Conservation (phyloP, 306 rosid genomes). For the Mimosa bimucronata region DNA sequence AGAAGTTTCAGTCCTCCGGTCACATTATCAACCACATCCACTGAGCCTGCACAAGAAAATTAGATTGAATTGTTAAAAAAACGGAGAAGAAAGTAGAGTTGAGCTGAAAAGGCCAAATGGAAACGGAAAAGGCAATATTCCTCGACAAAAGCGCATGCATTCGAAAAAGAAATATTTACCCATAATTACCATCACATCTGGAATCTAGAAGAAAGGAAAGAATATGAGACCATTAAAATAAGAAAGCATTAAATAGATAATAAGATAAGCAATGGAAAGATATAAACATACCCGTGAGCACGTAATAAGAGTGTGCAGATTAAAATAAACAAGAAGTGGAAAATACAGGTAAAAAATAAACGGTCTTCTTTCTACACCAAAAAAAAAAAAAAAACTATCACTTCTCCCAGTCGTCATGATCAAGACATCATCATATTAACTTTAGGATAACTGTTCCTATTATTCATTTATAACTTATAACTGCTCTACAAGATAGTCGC, state of each 20-base stretch:
- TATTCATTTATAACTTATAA: too few species aligned
- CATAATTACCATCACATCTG: constrained; percentile 93
- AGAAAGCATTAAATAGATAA: too few species aligned
- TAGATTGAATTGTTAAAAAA: background rate
- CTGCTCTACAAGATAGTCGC: too few species aligned
- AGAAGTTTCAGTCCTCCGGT: constrained; percentile 90
- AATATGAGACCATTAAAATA: background rate
- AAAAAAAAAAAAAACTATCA: background rate
- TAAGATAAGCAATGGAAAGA: constrained; percentile 18
- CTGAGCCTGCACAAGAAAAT: constrained; percentile 69
- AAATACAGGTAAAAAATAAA: background rate
- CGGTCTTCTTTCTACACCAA: background rate
- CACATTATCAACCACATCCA: constrained; percentile 92
- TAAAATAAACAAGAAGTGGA: background rate
- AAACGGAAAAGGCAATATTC: constrained; percentile 10
- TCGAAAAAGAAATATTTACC: constrained; percentile 57
- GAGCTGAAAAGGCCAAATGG: background rate
- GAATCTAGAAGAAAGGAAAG: constrained; percentile 62
- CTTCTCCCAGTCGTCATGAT: background rate
- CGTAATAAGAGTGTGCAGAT: background rate
- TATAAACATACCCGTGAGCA: background rate
- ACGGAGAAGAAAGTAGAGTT: background rate
- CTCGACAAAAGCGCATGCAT: background rate
- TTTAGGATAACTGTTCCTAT: too few species aligned
- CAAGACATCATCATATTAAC: too few species aligned